These are phyloP conservation scores for Nyssa sinensis DNA, from an alignment of 148 eudicot genomes.

Conservation along the genomic window DNA sequence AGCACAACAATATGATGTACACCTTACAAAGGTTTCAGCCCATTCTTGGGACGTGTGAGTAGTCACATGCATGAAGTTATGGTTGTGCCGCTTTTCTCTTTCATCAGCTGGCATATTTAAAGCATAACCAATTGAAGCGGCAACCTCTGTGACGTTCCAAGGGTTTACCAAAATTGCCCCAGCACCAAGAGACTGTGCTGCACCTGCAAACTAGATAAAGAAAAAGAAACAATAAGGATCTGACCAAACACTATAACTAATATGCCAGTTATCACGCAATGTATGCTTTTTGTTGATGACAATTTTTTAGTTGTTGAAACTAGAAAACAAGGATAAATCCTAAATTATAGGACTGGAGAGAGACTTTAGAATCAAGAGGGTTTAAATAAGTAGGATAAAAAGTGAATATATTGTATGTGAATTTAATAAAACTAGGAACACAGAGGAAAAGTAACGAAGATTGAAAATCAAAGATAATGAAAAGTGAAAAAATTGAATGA, in stretches of 20 bases:
- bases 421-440: no score
- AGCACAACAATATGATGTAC: background rate
- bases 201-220: constrained; percentile 71
- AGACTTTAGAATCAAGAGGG: no score
- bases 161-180: constrained; percentile 87
- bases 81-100: constrained; percentile 69
- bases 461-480: no score
- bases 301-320: background rate
- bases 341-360: no score
- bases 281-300: no score
- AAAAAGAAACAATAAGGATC: background rate
- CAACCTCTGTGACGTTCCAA: constrained; percentile 79
- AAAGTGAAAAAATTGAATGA: no score
- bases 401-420: no score
- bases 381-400: no score
- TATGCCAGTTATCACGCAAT: background rate
- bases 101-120: constrained; percentile 73
- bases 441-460: no score
- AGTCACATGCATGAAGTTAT: constrained; percentile 70
- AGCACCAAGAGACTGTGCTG: constrained; percentile 93
- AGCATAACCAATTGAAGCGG: constrained; percentile 69
- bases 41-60: constrained; percentile 79
- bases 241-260: background rate
- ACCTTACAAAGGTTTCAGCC: constrained; percentile 86
- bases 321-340: no score